Conservation (phyloP, 495 filamentous ascomycete genomes). For the Beverwykella pulmonaria region DNA sequence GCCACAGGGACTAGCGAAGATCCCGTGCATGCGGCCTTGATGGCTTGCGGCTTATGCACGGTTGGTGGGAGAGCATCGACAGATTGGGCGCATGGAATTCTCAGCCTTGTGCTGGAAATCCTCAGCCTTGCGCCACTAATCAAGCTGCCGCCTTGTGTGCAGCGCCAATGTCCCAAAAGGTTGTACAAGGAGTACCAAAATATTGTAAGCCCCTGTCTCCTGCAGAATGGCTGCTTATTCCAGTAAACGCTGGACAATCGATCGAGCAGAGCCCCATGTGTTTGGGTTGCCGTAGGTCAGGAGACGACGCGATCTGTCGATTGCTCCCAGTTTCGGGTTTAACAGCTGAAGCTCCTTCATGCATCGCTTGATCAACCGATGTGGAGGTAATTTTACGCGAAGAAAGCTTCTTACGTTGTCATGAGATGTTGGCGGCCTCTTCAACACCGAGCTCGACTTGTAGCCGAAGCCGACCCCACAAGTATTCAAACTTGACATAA, state of each 20-base stretch:
- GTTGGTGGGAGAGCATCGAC: not conserved
- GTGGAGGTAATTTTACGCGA: not conserved
- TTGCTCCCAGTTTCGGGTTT: not conserved
- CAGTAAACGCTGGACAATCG: not conserved
- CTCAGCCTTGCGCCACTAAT: constrained; percentile 22
- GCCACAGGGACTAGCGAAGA: not conserved
- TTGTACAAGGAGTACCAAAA: not conserved
- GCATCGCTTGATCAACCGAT: not conserved
- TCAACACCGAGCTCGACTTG: too few species aligned
- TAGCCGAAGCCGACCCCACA: too few species aligned
- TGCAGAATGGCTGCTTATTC: not conserved
- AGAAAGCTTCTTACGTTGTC: not conserved
- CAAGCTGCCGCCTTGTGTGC: not conserved
- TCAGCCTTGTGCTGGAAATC: constrained; percentile 17
- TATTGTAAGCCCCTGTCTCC: not conserved
- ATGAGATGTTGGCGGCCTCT: too few species aligned
- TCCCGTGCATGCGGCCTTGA: not conserved
- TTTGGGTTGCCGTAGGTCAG: too few species aligned
- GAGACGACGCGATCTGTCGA: not conserved
- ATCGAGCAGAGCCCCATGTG: not conserved
- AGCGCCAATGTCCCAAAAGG: not conserved
- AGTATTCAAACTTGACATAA: too few species aligned
- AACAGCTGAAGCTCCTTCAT: not conserved
- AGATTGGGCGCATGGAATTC: not conserved
- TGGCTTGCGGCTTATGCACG: not conserved